A percentile compares a stretch with the other conserved stretches of the same genome.
These are phyloP conservation scores for Sclerotinia minor DNA, from an alignment of 2,329 filamentous ascomycete genomes.

Conservation along the genomic window DNA sequence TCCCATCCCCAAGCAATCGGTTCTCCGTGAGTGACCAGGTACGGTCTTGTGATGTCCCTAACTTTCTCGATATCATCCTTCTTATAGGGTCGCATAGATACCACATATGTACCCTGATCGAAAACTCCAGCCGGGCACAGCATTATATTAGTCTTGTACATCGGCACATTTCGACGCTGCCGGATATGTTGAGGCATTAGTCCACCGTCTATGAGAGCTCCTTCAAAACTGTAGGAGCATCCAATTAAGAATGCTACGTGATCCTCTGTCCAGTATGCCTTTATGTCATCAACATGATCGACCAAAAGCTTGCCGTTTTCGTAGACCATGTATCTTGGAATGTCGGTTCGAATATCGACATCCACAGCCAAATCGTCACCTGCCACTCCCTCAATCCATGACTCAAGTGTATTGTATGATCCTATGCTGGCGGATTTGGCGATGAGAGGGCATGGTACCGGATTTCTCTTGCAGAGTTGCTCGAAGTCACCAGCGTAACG, in stretches of 20 bases:
- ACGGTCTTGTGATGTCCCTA: constrained; percentile 55
- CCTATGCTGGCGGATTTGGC: constrained; percentile 28
- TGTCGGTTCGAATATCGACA: constrained; percentile 59
- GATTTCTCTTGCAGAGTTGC: constrained; percentile 18
- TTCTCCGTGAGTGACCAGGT: constrained; percentile 61
- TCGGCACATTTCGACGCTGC: constrained; percentile 53
- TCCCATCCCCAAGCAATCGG: constrained; percentile 67
- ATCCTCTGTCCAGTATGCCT: constrained; percentile 54
- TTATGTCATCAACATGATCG: constrained; percentile 47
- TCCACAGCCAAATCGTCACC: constrained; percentile 43
- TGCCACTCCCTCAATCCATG: constrained; percentile 36
- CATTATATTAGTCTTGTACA: constrained; percentile 60
- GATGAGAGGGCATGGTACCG: constrained; percentile 22
- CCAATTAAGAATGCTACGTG: constrained; percentile 64
- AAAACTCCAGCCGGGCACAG: constrained; percentile 61
- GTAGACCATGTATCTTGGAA: constrained; percentile 60
- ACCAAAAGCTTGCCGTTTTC: constrained; percentile 47
- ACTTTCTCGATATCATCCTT: constrained; percentile 52
- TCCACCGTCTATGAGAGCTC: constrained; percentile 52
- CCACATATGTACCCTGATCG: constrained; percentile 54
- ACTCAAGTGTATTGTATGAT: constrained; percentile 9
- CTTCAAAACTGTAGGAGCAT: constrained; percentile 64
- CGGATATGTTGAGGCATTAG: constrained; percentile 53
- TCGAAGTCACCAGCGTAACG: constrained; percentile 17
- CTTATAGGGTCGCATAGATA: constrained; percentile 63